Evolutionary conservation across 2,329 filamentous ascomycete genomes (phyloP), one percentile per base, ranked within the genome.

Genomic region (Seiridium cupressi): DNA sequence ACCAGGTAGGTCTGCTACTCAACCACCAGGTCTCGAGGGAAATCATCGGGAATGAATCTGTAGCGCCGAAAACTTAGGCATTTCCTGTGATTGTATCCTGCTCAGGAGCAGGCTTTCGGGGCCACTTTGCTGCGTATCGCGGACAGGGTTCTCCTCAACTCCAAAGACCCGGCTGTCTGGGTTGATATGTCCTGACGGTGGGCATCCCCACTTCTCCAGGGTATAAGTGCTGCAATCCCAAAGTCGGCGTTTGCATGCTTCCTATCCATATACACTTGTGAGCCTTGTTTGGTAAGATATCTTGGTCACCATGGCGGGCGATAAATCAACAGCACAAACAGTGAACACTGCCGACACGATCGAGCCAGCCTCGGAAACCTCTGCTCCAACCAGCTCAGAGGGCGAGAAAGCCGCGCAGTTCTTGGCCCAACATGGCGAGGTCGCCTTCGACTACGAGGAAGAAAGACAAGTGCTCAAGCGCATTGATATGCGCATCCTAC

Each of bases 401-500:
- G 55, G 47, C 26, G 79, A 82, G 51, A 79, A 77, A 60, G 79
- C 79, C 4, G 79, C 77, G 4, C 70, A 76, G 49, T 82, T 81
- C 62, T 72, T 82, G 10, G 75, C 73, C 8, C 70, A 72, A 34
- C 75, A 77, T 49, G 74, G 72, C 48, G 70, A 73, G 36, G 70
- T 74, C 4, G 66, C 70, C 0, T 84, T 83, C 63, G 77, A 74
- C 0, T 78, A 77, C 59, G 79, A 82, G 44, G 81, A 84, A 65
- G 81, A 84, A 63, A 76, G 74, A n/a, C 70, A 64, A 1, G 76
- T 79, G 3, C 63, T 80, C n/a, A 71, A 70, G 31, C 73, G 73
- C n/a, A 83, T 85, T 51, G 82, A 86, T 63, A 63, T 70, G 8
- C 78, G 78, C 0, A 73, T 86, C 6, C 72, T 85, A 1, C 79